Conservation (phyloP, 176 grass and related monocot species). For the Oropetium thomaeum region DNA sequence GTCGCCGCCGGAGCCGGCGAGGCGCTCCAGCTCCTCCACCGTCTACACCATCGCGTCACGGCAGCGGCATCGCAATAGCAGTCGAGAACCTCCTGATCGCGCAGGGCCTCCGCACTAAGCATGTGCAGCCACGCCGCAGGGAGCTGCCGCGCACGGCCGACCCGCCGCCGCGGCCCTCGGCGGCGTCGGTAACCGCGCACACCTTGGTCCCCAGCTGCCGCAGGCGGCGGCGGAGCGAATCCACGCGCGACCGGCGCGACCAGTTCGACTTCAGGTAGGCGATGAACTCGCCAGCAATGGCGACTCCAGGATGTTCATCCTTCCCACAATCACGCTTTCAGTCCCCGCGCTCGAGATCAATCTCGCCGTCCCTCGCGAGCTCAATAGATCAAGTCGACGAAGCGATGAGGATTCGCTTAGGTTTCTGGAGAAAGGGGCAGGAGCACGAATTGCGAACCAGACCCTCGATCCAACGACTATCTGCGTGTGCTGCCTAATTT, state of each 20-base stretch:
- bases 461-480: too few species aligned
- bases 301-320: neutral
- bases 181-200: constrained; percentile 1
- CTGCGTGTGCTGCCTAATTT: too few species aligned
- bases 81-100: constrained; percentile 9
- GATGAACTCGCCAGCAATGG: neutral
- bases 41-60: neutral
- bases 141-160: neutral
- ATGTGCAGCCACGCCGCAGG: neutral
- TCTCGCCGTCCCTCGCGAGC: neutral
- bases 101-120: constrained; percentile 5
- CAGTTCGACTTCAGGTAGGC: neutral
- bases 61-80: neutral
- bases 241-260: neutral
- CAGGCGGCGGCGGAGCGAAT: constrained; percentile 11
- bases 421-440: too few species aligned
- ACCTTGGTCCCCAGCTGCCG: constrained; percentile 23
- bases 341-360: neutral
- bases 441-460: too few species aligned
- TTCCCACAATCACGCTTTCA: neutral
- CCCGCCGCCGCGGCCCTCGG: neutral
- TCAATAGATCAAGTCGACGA: too few species aligned
- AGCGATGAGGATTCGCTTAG: too few species aligned
- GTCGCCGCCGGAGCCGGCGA: neutral
- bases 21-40: constrained; percentile 25